Base-by-base conservation (phyloP, 306 rosid species). In the Mimosa bimucronata region DNA sequence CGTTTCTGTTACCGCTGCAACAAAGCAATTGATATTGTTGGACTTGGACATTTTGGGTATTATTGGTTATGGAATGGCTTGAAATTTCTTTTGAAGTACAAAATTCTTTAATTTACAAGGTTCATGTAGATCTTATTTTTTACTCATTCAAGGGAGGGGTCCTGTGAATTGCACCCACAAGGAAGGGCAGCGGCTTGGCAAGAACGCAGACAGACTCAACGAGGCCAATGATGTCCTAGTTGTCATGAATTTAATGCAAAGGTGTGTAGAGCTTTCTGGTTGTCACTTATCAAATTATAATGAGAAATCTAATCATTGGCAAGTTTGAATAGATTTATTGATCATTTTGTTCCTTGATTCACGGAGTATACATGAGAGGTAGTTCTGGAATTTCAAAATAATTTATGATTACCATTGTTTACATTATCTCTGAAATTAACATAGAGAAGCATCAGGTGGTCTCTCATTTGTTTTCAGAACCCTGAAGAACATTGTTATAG, bases 201-300 rank as follows among this genome's bases (percentile, higher is more conserved):
- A 81, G 91, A 87, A 70, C 89, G 77, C 45, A 74, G 88, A 83
- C 94, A 88, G 82, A 26, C 53, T 42, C 81, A 41, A 38, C 83
- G n/a, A 41, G 92, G 87, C 62, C 77, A 73, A 21, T 8, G 75
- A 57, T 94, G 98, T 85, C 97, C 97, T 65, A 88, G 45, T 71
- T 94, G 98, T 85, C 84, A 91, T 60, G 97, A 92, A 77, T 78
- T 83, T 58, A 94, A 94, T 88, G 93, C 89, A 25, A 94, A 94
- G 98, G 98, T 92, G 78, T 80, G 91, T 52, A 31, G 77, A 81
- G 70, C 80, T 37, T 77, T 60, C 61, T 30, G 66, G 76, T 76
- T 72, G 10, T 71, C 55, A 23, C 70, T 12, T 52, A 2, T 44
- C 37, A 42, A 71, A 69, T 44, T 30, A 44, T 79, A n/a, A 21